These are phyloP conservation scores for Trichoderma pleuroti DNA, from an alignment of 2,329 filamentous ascomycete species.

Conservation along the genomic window DNA sequence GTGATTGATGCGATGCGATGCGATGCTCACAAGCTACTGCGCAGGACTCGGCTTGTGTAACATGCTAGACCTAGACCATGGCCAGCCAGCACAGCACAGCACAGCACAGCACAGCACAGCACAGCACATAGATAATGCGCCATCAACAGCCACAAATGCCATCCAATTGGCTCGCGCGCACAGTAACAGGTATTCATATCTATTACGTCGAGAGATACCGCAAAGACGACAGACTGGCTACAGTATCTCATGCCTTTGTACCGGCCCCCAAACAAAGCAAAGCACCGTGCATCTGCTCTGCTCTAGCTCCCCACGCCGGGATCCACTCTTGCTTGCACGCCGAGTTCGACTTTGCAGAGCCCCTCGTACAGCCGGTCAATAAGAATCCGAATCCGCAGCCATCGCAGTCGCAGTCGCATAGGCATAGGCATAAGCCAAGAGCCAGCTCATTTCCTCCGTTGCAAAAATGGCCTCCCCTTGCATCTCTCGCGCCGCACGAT, in stretches of 20 bases:
- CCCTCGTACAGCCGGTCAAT: constrained; percentile 4
- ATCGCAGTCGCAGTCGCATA: not conserved
- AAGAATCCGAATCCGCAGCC: not conserved
- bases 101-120: too few species aligned
- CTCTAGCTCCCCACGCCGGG: not conserved
- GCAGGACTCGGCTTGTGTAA: not conserved
- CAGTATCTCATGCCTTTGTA: not conserved
- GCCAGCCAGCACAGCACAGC: too few species aligned
- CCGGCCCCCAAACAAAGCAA: not conserved
- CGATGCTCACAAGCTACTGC: not conserved
- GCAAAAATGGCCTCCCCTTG: constrained; percentile 5
- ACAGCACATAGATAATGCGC: not conserved
- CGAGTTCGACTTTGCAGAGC: constrained; percentile 2
- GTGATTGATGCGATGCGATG: not conserved
- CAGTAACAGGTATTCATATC: not conserved
- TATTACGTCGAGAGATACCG: not conserved
- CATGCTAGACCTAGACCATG: not conserved
- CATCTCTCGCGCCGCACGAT: not conserved
- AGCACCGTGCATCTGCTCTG: not conserved
- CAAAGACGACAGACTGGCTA: not conserved
- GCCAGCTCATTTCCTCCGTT: not conserved
- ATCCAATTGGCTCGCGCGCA: not conserved
- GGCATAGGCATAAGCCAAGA: not conserved
- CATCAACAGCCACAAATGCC: not conserved
- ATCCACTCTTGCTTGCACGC: not conserved